Base-by-base conservation (phyloP, 495 filamentous ascomycete species). In the Neurospora hispaniola region DNA sequence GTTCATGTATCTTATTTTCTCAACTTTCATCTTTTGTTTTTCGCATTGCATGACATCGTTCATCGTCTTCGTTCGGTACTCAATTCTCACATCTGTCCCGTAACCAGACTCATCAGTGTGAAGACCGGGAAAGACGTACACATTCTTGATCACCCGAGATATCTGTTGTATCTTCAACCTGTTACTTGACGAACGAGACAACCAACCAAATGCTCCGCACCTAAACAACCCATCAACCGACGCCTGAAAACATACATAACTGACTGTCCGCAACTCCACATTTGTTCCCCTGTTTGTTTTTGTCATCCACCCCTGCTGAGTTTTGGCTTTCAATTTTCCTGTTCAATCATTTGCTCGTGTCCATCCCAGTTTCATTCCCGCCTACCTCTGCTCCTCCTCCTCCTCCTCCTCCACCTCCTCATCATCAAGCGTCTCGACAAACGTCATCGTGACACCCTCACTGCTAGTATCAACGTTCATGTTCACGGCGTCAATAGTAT, bases 381-480 rank as follows among this genome's bases (percentile, higher is more conserved):
- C n/a, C 18, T n/a, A 20, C 43, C 43, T 9, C 35, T 48, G n/a
- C 35, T 62, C 39, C 39, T 59, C 40, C 27, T 31, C 27, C 35
- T 62, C 39, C 39, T 59, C 40, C n/a, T 73, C 69, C 69, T 81
- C 78, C 7, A 80, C 82, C 70, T 82, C 80, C 8, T 80, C 83
- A 9, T 80, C 80, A 66, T 80, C 79, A 27, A 82, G 75, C 43
- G 81, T 79, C 78, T 85, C 85, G 27, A 86, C 80, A 76, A 86
- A 85, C 4, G 85, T 85, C 78, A 86, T 84, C 73, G 84, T 85
- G 42, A 85, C 80, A 6, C 84, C 84, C 77, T 84, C 82, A 35
- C 78, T 76, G 20, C 82, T 83, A 16, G 54, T 66, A 54, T 84
- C 79, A 31, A 86, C 83, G 40, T 85, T 86, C 43, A 85, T 75